Base-by-base conservation (phyloP, 306 rosid genomes). In the Trifolium subterraneum region DNA sequence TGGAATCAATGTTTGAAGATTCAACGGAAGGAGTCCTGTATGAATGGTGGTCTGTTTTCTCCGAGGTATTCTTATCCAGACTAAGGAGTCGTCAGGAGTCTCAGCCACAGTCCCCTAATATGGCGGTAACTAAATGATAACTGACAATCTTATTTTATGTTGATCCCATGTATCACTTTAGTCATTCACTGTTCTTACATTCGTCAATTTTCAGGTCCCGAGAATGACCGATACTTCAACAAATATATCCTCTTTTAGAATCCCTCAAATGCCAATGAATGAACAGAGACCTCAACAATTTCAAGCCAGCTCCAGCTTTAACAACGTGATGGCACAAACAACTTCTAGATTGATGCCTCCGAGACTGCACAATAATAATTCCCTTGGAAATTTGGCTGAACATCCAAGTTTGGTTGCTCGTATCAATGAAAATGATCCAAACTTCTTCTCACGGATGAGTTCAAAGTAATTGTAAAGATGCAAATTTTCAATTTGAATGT, bases 41-140 rank as follows among this genome's bases (percentile, higher is more conserved):
- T 47, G 93, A 88, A 39, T 90, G 93, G 96, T 90, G 91, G 91
- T 77, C 84, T 38, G 2, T 78, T 41, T 85, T 90, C 84, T 83
- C 25, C 36, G 86, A 80, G 2, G 13, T 47, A 13, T 81, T 20
- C 66, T 3, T 10, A 52, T 14, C 73, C 6, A 61, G 64, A 54
- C 47, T 59, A 42, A 11, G 27, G 23, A 56, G 47, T 67, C 7
- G 12, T 51, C 75, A 70, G 48, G 72, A 41, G 72, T 65, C 55
- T 23, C 47, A 54, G 33, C 71, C 72, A 60, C 83, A 61, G 19
- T 76, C 79, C 73, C 58, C 73, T 62, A 33, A 25, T 77, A 12
- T 79, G 88, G 84, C 72, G 47, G 25, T 63, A 66, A 44, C 2
- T 10, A 39, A 74, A 69, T 15, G 20, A 56, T 29, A 59, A 16